phyloP scores from a whole-genome alignment of 2,329 filamentous ascomycete species.

The Aspergillus texensis region DNA sequence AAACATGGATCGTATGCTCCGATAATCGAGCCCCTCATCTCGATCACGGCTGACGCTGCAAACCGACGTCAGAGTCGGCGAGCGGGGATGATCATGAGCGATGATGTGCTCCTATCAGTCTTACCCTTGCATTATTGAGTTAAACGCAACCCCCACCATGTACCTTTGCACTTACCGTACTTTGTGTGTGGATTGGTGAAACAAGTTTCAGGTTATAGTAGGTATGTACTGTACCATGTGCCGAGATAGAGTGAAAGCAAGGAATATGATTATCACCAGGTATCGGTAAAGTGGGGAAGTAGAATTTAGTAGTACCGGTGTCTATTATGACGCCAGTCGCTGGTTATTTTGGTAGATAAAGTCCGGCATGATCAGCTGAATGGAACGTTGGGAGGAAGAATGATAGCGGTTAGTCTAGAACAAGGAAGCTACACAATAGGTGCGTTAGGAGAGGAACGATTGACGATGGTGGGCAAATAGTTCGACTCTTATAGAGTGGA shows the following conservation, averaged over 20 bases:
- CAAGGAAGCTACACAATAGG: too few relatives aligned
- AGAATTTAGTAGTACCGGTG: too few relatives aligned
- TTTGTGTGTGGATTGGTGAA: neutral
- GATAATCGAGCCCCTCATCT: neutral
- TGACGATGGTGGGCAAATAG: neutral
- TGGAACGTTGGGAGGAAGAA: neutral
- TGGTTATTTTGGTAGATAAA: too few relatives aligned
- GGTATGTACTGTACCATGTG: neutral
- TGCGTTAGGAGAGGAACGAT: conserved; percentile 1
- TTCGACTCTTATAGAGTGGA: neutral
- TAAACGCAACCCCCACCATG: neutral
- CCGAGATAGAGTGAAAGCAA: neutral
- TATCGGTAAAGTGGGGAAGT: neutral
- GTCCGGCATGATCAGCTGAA: neutral
- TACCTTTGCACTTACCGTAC: neutral
- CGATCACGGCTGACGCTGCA: neutral
- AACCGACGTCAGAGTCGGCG: neutral
- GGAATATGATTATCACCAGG: neutral
- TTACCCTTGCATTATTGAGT: neutral
- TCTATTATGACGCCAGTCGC: too few relatives aligned
- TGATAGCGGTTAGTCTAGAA: too few relatives aligned
- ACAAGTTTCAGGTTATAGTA: neutral
- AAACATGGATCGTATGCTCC: neutral
- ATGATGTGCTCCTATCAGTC: neutral
- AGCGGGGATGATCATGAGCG: neutral